phyloP scores from a whole-genome alignment of 306 rosid genomes.

The apple (Malus domestica) region DNA sequence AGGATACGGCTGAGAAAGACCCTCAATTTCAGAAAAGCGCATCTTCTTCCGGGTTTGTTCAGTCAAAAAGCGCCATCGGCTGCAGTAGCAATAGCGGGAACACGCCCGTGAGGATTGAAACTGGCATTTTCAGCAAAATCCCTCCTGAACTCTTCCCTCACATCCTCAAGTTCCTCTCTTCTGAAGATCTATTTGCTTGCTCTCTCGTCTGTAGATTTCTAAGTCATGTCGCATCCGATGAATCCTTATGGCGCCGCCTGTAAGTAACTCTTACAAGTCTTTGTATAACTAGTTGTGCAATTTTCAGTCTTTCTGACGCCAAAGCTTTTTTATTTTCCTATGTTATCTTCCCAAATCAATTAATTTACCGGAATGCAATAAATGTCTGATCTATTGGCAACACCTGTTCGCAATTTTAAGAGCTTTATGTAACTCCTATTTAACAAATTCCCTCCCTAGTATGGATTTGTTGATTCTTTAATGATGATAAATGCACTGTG shows the following conservation, averaged over 20 bases:
- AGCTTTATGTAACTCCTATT: neutral
- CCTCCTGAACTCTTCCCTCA: conserved; percentile 79
- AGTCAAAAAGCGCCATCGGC: conserved; percentile 8
- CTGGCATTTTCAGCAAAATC: conserved; percentile 59
- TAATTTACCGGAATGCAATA: neutral
- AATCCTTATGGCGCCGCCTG: conserved; percentile 92
- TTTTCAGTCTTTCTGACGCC: no score
- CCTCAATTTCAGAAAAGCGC: neutral
- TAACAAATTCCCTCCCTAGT: neutral
- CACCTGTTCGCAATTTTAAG: neutral
- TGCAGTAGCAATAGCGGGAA: neutral
- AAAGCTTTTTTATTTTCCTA: neutral
- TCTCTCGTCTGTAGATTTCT: conserved; percentile 72
- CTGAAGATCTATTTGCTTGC: conserved; percentile 90
- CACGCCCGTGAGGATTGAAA: conserved; percentile 37
- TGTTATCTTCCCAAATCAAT: neutral
- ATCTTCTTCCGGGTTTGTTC: conserved; percentile 5
- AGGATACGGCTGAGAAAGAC: conserved; percentile 15
- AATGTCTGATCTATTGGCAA: neutral
- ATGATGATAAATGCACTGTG: neutral
- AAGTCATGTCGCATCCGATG: conserved; percentile 80
- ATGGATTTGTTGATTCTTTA: neutral
- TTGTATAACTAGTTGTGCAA: neutral
- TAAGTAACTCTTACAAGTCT: conserved; percentile 26
- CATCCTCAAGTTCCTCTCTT: conserved; percentile 83